Conservation (phyloP, 2,329 filamentous ascomycete species). For the Stromatinia cepivora region DNA sequence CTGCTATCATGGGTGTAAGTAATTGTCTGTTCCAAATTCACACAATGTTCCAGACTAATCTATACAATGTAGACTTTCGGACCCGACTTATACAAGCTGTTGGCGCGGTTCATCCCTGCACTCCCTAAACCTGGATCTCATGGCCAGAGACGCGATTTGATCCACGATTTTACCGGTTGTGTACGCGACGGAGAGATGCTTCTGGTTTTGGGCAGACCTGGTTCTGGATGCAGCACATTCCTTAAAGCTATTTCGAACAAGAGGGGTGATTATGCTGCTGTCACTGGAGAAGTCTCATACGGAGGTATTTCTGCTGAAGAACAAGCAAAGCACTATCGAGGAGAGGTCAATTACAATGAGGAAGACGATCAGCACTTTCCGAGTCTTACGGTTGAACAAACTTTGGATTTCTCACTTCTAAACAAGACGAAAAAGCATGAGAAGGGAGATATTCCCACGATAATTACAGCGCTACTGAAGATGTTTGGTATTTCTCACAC, state of each 20-base stretch:
- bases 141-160: constrained; percentile 45
- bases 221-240: constrained; percentile 74
- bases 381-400: constrained; percentile 74
- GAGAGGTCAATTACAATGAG: constrained; percentile 76
- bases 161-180: constrained; percentile 67
- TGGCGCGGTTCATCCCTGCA: constrained; percentile 43
- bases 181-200: constrained; percentile 71
- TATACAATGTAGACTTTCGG: constrained; percentile 62
- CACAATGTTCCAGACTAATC: constrained; percentile 5
- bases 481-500: constrained; percentile 81
- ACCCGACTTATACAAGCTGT: constrained; percentile 69
- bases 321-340: constrained; percentile 64
- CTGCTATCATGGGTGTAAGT: constrained; percentile 63
- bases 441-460: constrained; percentile 62
- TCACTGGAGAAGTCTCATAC: constrained; percentile 70
- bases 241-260: constrained; percentile 75
- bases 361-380: constrained; percentile 78
- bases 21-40: background rate
- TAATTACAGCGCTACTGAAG: constrained; percentile 68
- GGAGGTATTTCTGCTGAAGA: constrained; percentile 68
- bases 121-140: constrained; percentile 33
- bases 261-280: constrained; percentile 61
- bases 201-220: constrained; percentile 70
- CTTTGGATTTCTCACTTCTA: constrained; percentile 70
- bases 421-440: constrained; percentile 73